These are phyloP conservation scores for Arxiozyma heterogenica DNA, from an alignment of 1,139 yeast species.

Conservation along the genomic window DNA sequence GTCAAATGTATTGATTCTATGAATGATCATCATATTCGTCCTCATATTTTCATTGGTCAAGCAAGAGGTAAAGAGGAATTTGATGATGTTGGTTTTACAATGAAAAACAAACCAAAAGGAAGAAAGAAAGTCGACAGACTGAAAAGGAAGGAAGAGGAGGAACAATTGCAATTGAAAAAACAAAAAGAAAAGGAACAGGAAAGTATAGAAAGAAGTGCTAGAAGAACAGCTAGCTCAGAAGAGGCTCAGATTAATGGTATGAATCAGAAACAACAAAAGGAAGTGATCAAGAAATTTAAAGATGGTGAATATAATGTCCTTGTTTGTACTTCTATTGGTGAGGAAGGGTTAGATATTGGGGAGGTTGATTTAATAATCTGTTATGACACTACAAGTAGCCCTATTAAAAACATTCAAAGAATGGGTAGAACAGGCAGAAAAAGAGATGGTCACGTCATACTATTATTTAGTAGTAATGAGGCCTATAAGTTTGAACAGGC, in stretches of 20 bases:
- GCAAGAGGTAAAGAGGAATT: constrained; percentile 51
- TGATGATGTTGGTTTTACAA: constrained; percentile 43
- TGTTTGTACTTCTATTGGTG: constrained; percentile 96
- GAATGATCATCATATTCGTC: constrained; percentile 40
- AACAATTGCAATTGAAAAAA: constrained; percentile 21
- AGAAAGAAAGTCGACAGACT: constrained; percentile 33
- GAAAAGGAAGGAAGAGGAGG: constrained; percentile 29
- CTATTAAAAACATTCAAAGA: constrained; percentile 86
- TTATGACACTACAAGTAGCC: constrained; percentile 87
- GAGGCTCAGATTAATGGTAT: constrained; percentile 42
- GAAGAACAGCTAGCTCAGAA: constrained; percentile 37
- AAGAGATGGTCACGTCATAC: constrained; percentile 74
- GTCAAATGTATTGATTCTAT: constrained; percentile 52
- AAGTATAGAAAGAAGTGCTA: constrained; percentile 28
- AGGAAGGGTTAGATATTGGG: constrained; percentile 96
- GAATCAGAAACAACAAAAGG: constrained; percentile 67
- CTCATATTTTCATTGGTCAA: constrained; percentile 92
- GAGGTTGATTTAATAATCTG: constrained; percentile 92
- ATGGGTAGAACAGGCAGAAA: constrained; percentile 99
- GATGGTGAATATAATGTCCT: constrained; percentile 63
- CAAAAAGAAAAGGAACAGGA: constrained; percentile 25
- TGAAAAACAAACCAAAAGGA: constrained; percentile 36
- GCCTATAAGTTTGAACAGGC: constrained; percentile 73
- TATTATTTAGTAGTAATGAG: constrained; percentile 73
- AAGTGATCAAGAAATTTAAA: constrained; percentile 64